Conservation (phyloP, 139 green algal genomes). For the Volvox reticuliferus region DNA sequence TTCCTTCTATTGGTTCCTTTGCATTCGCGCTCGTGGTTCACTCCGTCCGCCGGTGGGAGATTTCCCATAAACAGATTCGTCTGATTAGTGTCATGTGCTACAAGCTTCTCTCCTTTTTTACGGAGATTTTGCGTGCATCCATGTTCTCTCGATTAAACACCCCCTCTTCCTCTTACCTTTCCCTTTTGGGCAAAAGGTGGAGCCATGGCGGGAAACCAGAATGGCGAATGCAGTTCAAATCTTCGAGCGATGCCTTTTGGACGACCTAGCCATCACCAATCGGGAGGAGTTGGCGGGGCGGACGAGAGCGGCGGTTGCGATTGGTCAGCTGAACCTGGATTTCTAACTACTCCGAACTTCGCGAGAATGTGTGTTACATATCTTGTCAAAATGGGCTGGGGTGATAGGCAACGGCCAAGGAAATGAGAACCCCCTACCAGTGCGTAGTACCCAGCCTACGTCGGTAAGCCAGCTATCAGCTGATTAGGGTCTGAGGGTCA, state of each 20-base stretch:
- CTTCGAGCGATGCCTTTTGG: conserved; percentile 43
- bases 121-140: not conserved
- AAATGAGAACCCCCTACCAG: too few relatives aligned
- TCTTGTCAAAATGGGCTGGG: too few relatives aligned
- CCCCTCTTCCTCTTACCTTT: not conserved
- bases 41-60: not conserved
- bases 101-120: not conserved
- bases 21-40: too few relatives aligned
- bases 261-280: conserved; percentile 3
- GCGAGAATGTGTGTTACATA: too few relatives aligned
- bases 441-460: too few relatives aligned
- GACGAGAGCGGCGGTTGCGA: conserved; percentile 36
- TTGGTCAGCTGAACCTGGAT: conserved; percentile 36
- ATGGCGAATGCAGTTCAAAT: conserved; percentile 21
- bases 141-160: not conserved
- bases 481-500: too few relatives aligned
- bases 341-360: not conserved
- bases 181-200: not conserved
- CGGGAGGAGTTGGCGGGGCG: conserved; percentile 17
- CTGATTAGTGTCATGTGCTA: not conserved
- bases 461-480: too few relatives aligned
- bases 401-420: too few relatives aligned
- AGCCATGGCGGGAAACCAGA: conserved; percentile 37
- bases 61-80: not conserved
- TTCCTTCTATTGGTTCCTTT: too few relatives aligned